Base-by-base conservation (phyloP, 495 filamentous ascomycete species). In the Trichoderma gamsii region DNA sequence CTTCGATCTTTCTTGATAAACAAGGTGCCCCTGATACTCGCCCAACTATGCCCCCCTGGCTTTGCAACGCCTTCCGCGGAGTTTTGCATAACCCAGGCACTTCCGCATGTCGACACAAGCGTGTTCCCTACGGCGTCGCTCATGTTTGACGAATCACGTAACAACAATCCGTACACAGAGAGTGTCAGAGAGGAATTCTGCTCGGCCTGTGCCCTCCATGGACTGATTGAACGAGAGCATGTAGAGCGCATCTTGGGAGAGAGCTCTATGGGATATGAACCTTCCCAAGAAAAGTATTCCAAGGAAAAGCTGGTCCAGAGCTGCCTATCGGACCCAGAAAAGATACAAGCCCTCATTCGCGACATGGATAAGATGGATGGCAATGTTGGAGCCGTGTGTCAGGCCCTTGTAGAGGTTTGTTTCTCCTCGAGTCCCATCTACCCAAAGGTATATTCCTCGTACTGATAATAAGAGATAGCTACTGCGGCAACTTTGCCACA, bases 321-420 rank as follows among this genome's bases (percentile, higher is more conserved):
- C 69, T 97, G 90, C 70, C 85, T 86, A 41, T 80, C 82, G 8
- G 89, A 95, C 69, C 85, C 86, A 0, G 89, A 90, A 67, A 85
- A 84, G 38, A 85, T 90, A 0, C 90, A 92, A 70, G 86, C 87
- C 68, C 80, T 96, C 41, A 86, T 97, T 35, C 76, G 77, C 29
- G 91, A 97, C 72, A 82, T 98, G 67, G 93, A 97, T 70, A 89
- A 88, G n/a, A 91, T 96, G 83, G 92, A 97, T 73, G 95, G 95
- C 0, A 98, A 99, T 77, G 91, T 92, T 1, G 95, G 92, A 23
- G 93, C 94, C 3, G 92, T 95, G 38, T 91, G 90, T 29, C 86
- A 86, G 56, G 91, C 93, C 9, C 81, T 98, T 21, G 86, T 89
- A 41, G 91, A 97, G 81, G 90, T 92, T 78, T 66, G 74, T 25